A percentile compares a stretch with the other conserved stretches of the same genome.
Conservation (phyloP, 1,284 basidiomycete genomes). For the Lentinus polychrous region DNA sequence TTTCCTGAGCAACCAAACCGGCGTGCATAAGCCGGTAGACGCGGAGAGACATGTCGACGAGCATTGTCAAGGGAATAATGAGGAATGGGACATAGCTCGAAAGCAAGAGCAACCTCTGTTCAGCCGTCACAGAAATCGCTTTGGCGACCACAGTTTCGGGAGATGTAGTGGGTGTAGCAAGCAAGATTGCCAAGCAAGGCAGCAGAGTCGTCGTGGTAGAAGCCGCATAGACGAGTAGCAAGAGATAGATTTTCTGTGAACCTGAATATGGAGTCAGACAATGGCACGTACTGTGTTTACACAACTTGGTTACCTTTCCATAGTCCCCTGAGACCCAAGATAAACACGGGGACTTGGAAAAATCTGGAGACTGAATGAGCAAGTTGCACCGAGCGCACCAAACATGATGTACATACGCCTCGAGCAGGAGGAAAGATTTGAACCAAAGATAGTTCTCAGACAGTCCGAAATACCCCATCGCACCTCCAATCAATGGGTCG, state of each 20-base stretch:
- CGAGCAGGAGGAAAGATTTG: conserved; percentile 54
- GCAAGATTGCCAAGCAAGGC: conserved; percentile 58
- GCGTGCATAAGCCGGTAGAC: conserved; percentile 23
- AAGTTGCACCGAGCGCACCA: background rate
- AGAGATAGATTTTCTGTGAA: conserved; percentile 32
- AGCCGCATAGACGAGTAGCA: conserved; percentile 68
- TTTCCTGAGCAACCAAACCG: conserved; percentile 2
- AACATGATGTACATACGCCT: conserved; percentile 29
- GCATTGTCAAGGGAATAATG: conserved; percentile 63
- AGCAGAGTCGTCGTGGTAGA: conserved; percentile 74
- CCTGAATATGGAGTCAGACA: conserved; percentile 7
- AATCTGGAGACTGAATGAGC: conserved; percentile 29
- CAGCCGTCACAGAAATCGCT: conserved; percentile 32
- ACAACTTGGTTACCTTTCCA: conserved; percentile 47
- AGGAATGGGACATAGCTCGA: conserved; percentile 75
- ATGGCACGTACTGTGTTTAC: background rate
- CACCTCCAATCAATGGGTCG: conserved; percentile 59
- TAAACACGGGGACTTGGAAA: conserved; percentile 75
- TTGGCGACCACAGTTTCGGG: conserved; percentile 26
- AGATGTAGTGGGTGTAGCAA: conserved; percentile 37
- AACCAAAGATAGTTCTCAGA: conserved; percentile 52
- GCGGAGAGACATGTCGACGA: conserved; percentile 61
- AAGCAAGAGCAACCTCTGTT: conserved; percentile 49
- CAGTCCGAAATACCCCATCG: conserved; percentile 36
- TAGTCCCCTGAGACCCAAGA: conserved; percentile 59